These are phyloP conservation scores for Alternaria incomplexa DNA, from an alignment of 2,329 filamentous ascomycete genomes.

Conservation along the genomic window DNA sequence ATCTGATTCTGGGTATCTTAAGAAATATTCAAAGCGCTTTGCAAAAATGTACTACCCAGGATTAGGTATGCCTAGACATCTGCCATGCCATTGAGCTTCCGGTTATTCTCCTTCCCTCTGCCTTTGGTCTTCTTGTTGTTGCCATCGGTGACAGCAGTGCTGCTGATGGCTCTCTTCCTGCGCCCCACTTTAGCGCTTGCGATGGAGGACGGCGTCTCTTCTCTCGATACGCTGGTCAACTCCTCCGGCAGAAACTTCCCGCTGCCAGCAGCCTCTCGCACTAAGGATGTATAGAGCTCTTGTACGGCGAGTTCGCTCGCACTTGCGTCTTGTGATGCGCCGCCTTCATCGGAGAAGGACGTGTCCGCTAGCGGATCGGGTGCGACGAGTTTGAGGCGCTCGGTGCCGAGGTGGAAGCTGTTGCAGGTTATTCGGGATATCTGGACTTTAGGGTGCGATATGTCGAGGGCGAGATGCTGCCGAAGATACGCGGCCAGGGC, in stretches of 20 bases:
- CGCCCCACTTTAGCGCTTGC: conserved; percentile 21
- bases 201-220: conserved; percentile 33
- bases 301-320: conserved; percentile 41
- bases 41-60: neutral
- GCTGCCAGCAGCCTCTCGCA: conserved; percentile 42
- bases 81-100: neutral
- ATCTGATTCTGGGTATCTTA: neutral
- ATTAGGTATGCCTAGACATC: neutral
- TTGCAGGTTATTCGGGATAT: conserved; percentile 52
- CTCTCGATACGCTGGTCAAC: conserved; percentile 9
- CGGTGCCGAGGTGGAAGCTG: conserved; percentile 48
- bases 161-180: conserved; percentile 39
- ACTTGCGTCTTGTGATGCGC: conserved; percentile 30
- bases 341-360: conserved; percentile 32
- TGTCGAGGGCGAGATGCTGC: conserved; percentile 50
- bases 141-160: conserved; percentile 20
- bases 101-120: conserved; percentile 27
- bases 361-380: conserved; percentile 32
- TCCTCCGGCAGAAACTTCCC: conserved; percentile 39
- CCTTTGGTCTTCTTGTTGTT: conserved; percentile 34
- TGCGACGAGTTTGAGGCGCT: conserved; percentile 50
- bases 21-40: neutral
- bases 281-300: conserved; percentile 38
- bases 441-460: conserved; percentile 49
- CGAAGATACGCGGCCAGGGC: conserved; percentile 49